Evolutionary conservation across 208 protist genomes (phyloP).

Genomic region (Trypanosoma rangeli): DNA sequence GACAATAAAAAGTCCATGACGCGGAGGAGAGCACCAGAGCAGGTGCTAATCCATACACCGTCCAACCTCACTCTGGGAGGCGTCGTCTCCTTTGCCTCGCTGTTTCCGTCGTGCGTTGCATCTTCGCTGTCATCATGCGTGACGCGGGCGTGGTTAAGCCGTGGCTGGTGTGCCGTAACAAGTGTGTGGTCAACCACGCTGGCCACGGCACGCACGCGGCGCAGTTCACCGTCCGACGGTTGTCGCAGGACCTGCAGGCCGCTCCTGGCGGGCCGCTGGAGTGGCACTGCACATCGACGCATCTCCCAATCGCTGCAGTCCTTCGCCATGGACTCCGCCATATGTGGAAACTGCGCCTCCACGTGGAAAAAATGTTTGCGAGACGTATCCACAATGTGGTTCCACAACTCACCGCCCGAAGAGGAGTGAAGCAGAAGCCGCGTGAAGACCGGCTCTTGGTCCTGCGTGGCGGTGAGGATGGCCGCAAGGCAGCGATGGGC

Average conservation of each 20-base stretch:
- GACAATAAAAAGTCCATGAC: conserved; percentile 40
- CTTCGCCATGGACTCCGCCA: conserved; percentile 17
- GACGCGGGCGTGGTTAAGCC: neutral
- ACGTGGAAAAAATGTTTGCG: conserved; percentile 38
- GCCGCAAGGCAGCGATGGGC: conserved; percentile 74
- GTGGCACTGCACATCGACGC: neutral
- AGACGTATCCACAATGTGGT: conserved; percentile 57
- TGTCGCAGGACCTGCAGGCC: neutral
- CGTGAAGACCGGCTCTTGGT: conserved; percentile 73
- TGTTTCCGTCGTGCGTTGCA: neutral
- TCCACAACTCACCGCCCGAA: conserved; percentile 49
- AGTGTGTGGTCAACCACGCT: neutral
- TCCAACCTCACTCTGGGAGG: conserved; percentile 22
- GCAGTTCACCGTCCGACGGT: neutral
- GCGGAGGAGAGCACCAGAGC: conserved; percentile 33
- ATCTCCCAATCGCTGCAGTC: conserved; percentile 36
- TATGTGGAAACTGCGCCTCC: conserved; percentile 59
- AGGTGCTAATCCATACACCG: conserved; percentile 38
- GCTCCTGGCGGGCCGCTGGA: neutral
- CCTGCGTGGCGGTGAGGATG: conserved; percentile 74
- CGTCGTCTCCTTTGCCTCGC: neutral
- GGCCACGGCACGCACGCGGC: neutral
- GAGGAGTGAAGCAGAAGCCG: conserved; percentile 67
- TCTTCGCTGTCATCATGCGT: neutral
- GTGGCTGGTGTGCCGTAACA: neutral